Percentiles rank a stretch among this genome's conserved stretches.
phyloP scores from a whole-genome alignment of 345 rosid genomes.

The Syzygium aromaticum region DNA sequence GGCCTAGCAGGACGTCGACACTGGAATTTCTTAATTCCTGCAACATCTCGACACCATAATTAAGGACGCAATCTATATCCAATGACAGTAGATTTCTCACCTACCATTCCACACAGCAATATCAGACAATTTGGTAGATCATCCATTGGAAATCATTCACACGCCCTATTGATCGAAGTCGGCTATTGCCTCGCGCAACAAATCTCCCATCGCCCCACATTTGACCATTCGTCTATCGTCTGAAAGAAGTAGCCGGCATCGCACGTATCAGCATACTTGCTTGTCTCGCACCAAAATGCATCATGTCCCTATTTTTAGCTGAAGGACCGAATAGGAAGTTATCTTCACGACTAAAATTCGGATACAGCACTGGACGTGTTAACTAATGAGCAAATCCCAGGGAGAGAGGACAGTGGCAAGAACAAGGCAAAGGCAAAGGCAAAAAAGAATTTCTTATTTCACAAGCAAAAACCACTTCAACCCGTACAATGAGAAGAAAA shows the following conservation, averaged over 20 bases:
- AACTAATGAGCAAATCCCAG: not conserved
- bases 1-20: not conserved
- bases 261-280: not conserved
- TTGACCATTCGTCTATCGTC: not conserved
- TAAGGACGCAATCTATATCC: not conserved
- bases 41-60: not conserved
- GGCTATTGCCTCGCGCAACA: not conserved
- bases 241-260: not conserved
- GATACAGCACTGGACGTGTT: not conserved
- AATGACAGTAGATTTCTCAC: not conserved
- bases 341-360: not conserved
- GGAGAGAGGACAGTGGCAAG: not conserved
- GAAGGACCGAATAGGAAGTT: not conserved
- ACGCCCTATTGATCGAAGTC: not conserved
- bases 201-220: not conserved
- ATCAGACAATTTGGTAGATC: not conserved
- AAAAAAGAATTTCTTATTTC: not conserved
- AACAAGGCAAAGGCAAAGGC: not conserved
- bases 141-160: not conserved
- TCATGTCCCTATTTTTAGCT: not conserved
- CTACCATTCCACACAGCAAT: not conserved
- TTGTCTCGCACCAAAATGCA: not conserved
- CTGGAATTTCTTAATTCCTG: not conserved
- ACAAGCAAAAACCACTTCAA: conserved; percentile 13
- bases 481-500: conserved; percentile 18